Evolutionary conservation across 305 asterid species (phyloP).

Genomic region (Fraxinus sp.): DNA sequence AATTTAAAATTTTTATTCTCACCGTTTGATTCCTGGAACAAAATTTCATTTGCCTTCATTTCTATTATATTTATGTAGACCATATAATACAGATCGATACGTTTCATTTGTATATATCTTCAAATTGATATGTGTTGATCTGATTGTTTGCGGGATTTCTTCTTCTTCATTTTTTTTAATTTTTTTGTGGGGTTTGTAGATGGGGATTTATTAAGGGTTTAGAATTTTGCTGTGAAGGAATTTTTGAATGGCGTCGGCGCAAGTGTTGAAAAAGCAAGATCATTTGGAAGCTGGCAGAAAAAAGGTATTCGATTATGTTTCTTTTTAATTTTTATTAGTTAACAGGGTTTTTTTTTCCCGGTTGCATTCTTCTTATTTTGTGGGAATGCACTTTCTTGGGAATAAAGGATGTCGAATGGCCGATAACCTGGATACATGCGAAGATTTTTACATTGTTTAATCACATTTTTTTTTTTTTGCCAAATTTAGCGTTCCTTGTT

Average conservation of each 20-base stretch:
- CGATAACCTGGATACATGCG: not conserved
- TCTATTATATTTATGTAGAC: not conserved
- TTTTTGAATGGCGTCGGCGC: constrained; percentile 79
- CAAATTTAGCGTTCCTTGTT: not conserved
- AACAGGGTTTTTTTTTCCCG: not conserved
- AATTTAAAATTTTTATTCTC: not conserved
- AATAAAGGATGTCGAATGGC: not conserved
- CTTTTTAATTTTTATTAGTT: constrained; percentile 10
- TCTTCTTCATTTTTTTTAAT: not conserved
- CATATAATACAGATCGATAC: not conserved
- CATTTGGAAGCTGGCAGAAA: constrained; percentile 87
- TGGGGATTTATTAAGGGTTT: constrained; percentile 33
- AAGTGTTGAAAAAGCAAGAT: constrained; percentile 76
- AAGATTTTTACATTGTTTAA: not conserved
- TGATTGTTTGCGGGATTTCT: constrained; percentile 26
- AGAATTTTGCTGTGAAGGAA: constrained; percentile 21
- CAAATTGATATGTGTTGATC: constrained; percentile 23
- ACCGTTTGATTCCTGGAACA: not conserved
- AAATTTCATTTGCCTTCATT: not conserved
- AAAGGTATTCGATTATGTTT: constrained; percentile 45
- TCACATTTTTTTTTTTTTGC: not conserved
- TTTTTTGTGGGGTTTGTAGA: constrained; percentile 31
- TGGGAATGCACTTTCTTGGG: not conserved
- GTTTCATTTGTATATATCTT: not conserved
- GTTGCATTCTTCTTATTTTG: not conserved